Conservation (phyloP, 768 basidiomycete species). For the Floccularia luteovirens region DNA sequence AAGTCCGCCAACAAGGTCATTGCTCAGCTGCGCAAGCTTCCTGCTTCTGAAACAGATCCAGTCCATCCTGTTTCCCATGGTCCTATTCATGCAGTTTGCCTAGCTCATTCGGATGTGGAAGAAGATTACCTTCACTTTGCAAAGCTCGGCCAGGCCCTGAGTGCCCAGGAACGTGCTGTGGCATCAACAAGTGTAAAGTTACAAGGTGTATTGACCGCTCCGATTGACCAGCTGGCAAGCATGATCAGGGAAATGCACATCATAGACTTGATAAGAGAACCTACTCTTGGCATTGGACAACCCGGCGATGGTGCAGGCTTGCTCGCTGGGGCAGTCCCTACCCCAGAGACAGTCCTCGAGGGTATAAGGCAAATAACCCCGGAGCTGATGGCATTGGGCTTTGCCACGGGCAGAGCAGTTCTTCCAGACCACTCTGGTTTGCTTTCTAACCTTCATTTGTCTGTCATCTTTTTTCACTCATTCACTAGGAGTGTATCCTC, state of each 20-base stretch:
- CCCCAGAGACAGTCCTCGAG: slow-evolving; percentile 59
- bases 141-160: slow-evolving; percentile 19
- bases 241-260: slow-evolving; percentile 55
- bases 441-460: slow-evolving; percentile 3
- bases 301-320: slow-evolving; percentile 63
- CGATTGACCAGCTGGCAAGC: slow-evolving; percentile 39
- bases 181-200: too few relatives aligned
- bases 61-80: slow-evolving; percentile 13
- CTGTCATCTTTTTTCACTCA: neutral
- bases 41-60: slow-evolving; percentile 30
- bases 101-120: slow-evolving; percentile 56
- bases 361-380: slow-evolving; percentile 71
- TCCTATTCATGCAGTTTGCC: slow-evolving; percentile 76
- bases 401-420: slow-evolving; percentile 60
- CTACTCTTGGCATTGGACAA: slow-evolving; percentile 67
- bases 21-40: slow-evolving; percentile 55
- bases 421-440: slow-evolving; percentile 59
- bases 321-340: slow-evolving; percentile 70
- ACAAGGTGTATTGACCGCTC: slow-evolving; percentile 36
- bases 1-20: slow-evolving; percentile 68
- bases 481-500: slow-evolving; percentile 56
- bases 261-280: slow-evolving; percentile 48
- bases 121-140: slow-evolving; percentile 53
- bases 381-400: slow-evolving; percentile 71
- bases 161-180: slow-evolving; percentile 5